Base-by-base conservation (phyloP, 306 rosid genomes). In the Vigna trinervia region DNA sequence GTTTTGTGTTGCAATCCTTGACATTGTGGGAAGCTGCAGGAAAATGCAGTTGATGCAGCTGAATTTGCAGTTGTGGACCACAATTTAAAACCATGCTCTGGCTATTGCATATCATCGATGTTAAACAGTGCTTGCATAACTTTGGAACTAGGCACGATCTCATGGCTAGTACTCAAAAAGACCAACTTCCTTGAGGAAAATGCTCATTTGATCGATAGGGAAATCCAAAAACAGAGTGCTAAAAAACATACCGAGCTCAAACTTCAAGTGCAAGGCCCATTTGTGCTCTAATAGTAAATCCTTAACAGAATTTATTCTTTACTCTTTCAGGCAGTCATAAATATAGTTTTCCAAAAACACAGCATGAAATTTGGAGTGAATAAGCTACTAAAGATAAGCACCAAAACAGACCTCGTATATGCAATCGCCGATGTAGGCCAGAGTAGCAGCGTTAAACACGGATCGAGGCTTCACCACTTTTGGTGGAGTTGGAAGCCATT, bases 341-440 rank as follows among this genome's bases (percentile, higher is more conserved):
- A 11, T 1, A 57, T 57, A 26, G 63, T 60, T 60, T 28, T 28
- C 12, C 46, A 41, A 9, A 41, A 41, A 41, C 45, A 41, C 12
- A 9, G 34, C 6, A 4, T 14, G 67, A 32, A 60, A 60, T 30
- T 60, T 13, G 47, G 14, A 62, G 47, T 48, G 38, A 6, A 47
- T 9, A 58, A 23, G 20, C 12, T 2, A 17, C 23, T 11, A 58
- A 58, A 58, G 15, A 68, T 43, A 20, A 52, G 59, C 39, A 80
- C 1, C 19, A 52, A 59, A 83, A 66, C 60, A 41, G 12, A 92
- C 98, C 96, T 95, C 98, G 56, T 89, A 95, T 70, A 92, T 88
- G 85, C 93, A 88, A 62, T 91, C 98, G 13, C 98, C 98, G 22
- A 91, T 70, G 74, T 93, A 93, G 10, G 98, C 98, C 51, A 95